Evolutionary conservation across 2,329 filamentous ascomycete species (phyloP).

Genomic region (Calonectria henricotiae): DNA sequence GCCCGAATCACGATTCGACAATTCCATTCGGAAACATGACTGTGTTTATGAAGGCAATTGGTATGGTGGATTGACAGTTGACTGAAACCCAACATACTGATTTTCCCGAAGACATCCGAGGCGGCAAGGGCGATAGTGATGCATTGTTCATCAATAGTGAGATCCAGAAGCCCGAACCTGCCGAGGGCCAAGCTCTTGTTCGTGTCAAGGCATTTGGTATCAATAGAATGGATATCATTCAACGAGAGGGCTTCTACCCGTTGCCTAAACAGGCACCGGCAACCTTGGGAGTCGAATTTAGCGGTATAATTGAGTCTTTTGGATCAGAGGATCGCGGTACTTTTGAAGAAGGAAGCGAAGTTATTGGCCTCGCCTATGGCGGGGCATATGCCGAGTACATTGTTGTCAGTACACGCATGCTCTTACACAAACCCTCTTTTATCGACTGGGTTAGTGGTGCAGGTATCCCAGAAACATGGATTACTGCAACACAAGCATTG

Average conservation of each 20-base stretch:
- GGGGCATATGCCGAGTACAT: constrained; percentile 92
- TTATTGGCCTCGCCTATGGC: constrained; percentile 91
- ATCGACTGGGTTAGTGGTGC: constrained; percentile 82
- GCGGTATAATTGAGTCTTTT: constrained; percentile 75
- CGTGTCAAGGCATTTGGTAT: constrained; percentile 87
- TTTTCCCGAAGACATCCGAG: constrained; percentile 67
- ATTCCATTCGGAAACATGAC: constrained; percentile 4
- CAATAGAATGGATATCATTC: constrained; percentile 86
- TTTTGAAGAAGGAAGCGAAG: constrained; percentile 82
- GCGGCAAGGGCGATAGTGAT: constrained; percentile 68
- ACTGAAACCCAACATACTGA: not conserved
- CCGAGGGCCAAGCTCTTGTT: constrained; percentile 80
- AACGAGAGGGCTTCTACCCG: constrained; percentile 81
- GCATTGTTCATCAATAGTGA: constrained; percentile 72
- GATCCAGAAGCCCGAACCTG: constrained; percentile 66
- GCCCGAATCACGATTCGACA: not conserved
- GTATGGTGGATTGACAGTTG: constrained; percentile 48
- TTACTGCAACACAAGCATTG: constrained; percentile 91
- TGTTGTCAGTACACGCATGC: constrained; percentile 81
- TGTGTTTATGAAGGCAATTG: constrained; percentile 59
- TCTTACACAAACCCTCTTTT: constrained; percentile 82
- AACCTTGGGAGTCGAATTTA: constrained; percentile 84
- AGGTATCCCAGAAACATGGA: constrained; percentile 89
- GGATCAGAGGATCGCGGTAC: constrained; percentile 64
- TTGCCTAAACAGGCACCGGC: constrained; percentile 77